These are phyloP conservation scores for Ustilago tritici DNA, from an alignment of 1,284 basidiomycete genomes.

Conservation along the genomic window DNA sequence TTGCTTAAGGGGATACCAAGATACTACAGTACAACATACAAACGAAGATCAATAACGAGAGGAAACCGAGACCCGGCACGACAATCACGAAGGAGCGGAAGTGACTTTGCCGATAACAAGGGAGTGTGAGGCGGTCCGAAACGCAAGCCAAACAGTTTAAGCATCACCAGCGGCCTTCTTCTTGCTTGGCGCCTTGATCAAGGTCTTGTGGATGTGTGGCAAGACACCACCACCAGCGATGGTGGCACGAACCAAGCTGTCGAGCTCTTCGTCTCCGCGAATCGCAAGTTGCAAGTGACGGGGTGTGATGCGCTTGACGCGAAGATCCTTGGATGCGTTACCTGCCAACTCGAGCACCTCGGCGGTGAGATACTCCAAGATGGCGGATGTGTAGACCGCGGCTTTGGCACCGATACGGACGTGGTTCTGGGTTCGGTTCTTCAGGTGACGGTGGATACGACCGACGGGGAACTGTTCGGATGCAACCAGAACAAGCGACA, in stretches of 20 bases:
- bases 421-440: conserved; percentile 91
- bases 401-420: conserved; percentile 92
- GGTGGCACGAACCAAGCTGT: conserved; percentile 73
- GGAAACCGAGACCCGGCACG: conserved; percentile 3
- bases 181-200: conserved; percentile 58
- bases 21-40: conserved; percentile 49
- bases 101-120: background rate
- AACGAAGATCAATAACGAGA: conserved; percentile 23
- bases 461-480: conserved; percentile 83
- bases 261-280: conserved; percentile 92
- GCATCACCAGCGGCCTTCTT: conserved; percentile 47
- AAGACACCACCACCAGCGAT: conserved; percentile 87
- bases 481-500: background rate
- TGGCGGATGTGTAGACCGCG: conserved; percentile 90
- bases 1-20: conserved; percentile 27
- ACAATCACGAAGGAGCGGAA: background rate
- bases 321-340: conserved; percentile 94
- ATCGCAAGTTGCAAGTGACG: conserved; percentile 93
- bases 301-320: conserved; percentile 95
- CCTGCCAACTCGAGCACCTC: conserved; percentile 94
- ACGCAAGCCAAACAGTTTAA: background rate
- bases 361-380: conserved; percentile 89
- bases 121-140: background rate
- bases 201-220: conserved; percentile 91
- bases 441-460: conserved; percentile 94